Evolutionary conservation across 257 asterid species (phyloP), one percentile per base, ranked within the genome.

Genomic region (Scutellaria galericulata): DNA sequence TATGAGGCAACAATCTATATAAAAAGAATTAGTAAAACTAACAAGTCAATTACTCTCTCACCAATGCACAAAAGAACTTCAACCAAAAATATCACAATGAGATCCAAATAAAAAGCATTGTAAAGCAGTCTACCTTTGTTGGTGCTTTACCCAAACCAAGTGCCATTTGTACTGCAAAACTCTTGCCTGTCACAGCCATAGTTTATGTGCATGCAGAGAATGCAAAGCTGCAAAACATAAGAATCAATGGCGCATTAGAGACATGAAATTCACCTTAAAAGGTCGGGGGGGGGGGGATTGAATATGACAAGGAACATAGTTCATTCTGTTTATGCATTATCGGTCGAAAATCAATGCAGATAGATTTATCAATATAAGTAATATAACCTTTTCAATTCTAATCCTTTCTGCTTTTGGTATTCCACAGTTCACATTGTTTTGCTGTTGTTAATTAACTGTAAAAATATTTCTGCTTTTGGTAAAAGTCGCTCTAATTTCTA

Each of bases 61-160:
- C 42, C 61, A 65, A 45, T 57, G 35, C 11, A 56, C 9, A 35
- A 7, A 18, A 66, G 35, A 27, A 3, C 35, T 27, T 3, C 35
- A 52, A 69, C 5, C 10, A 18, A 57, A 12, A 54, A 7, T 54
- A 44, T 31, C 37, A 56, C 10, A 57, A 53, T 31, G 52, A 57
- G 61, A 41, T 48, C 44, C 37, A 31, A 31, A 64, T n/a, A 63
- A 46, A 69, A 14, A 61, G 73, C 50, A 68, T 5, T 39, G 54
- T 41, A 52, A 55, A 56, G 63, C 69, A 71, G 44, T 61, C 27
- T 31, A 94, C 98, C 98, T 94, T 94, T 35, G 98, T 88, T 47
- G 98, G 97, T 2, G 98, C 96, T 85, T 87, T 94, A 97, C 98
- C 98, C 98, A 94, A 62, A 94, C 91, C 86, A 80, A 72, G 84